Conservation (phyloP, 108 stramenopile genomes). For the Aureococcus anophagefferens region DNA sequence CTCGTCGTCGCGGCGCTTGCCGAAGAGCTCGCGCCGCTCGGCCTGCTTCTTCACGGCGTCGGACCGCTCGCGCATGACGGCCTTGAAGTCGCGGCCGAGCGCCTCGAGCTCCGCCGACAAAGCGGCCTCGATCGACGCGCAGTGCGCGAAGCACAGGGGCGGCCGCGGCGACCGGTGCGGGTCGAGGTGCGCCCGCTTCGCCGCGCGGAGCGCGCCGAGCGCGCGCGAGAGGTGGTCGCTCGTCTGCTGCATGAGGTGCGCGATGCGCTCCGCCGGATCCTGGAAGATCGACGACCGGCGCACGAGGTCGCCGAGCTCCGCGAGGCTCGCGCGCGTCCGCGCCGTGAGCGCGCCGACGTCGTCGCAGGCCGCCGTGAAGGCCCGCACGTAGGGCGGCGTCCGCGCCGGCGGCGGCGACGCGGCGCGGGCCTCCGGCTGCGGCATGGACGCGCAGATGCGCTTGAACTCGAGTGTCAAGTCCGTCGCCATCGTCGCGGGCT, state of each 20-base stretch:
- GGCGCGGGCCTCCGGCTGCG: not conserved
- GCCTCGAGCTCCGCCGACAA: not conserved
- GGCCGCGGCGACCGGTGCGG: not conserved
- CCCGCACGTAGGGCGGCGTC: not conserved
- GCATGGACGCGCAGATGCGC: not conserved
- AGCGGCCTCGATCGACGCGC: not conserved
- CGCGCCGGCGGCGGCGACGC: not conserved
- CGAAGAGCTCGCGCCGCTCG: not conserved
- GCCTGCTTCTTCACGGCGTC: not conserved
- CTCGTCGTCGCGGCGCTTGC: not conserved
- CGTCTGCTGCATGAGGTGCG: not conserved
- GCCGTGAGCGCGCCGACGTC: not conserved
- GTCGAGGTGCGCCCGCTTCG: not conserved
- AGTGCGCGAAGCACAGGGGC: not conserved
- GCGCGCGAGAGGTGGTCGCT: not conserved
- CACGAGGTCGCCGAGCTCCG: not conserved
- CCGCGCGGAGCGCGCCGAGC: not conserved
- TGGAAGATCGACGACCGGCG: not conserved
- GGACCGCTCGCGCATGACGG: not conserved
- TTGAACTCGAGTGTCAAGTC: not conserved
- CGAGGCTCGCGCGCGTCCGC: not conserved
- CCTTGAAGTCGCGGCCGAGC: not conserved
- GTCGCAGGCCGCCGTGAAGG: not conserved
- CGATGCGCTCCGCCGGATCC: not conserved
- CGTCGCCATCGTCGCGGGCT: not conserved